Conservation (phyloP, 1,139 yeast genomes). For the Wickerhamomyces sp. region DNA sequence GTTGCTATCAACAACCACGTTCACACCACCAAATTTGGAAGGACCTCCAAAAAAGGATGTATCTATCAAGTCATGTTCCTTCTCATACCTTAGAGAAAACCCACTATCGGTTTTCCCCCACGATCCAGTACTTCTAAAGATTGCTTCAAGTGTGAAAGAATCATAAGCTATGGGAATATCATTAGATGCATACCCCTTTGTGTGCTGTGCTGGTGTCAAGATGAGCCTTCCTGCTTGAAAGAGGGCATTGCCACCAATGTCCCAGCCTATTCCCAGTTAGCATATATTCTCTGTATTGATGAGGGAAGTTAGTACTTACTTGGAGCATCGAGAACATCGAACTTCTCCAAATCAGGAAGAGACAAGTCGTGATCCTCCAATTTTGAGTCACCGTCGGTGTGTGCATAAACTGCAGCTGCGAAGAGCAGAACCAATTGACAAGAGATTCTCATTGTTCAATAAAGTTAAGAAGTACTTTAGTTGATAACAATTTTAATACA, state of each 20-base stretch:
- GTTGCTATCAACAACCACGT: conserved; percentile 45
- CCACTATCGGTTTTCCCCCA: conserved; percentile 34
- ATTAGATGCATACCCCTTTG: conserved; percentile 48
- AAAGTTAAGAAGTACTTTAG: too few species aligned
- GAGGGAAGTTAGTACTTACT: conserved; percentile 8
- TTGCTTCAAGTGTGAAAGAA: conserved; percentile 58
- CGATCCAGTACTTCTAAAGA: conserved; percentile 55
- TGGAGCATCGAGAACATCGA: conserved; percentile 20
- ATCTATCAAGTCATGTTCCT: conserved; percentile 28
- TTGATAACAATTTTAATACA: too few species aligned
- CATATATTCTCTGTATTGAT: background rate
- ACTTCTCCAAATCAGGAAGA: conserved; percentile 32
- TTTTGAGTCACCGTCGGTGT: conserved; percentile 18
- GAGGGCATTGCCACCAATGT: conserved; percentile 27
- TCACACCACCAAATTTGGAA: conserved; percentile 54
- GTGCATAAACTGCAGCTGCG: conserved; percentile 9
- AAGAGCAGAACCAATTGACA: background rate
- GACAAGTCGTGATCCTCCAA: conserved; percentile 29
- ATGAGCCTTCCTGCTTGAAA: conserved; percentile 39
- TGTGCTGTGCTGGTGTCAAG: conserved; percentile 38
- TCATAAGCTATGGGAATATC: conserved; percentile 21
- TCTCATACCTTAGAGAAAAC: conserved; percentile 26
- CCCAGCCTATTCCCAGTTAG: conserved; percentile 28
- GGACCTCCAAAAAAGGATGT: conserved; percentile 44
- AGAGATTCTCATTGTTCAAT: background rate